Base-by-base conservation (phyloP, 1,139 yeast species). In the Diutina catenulata region DNA sequence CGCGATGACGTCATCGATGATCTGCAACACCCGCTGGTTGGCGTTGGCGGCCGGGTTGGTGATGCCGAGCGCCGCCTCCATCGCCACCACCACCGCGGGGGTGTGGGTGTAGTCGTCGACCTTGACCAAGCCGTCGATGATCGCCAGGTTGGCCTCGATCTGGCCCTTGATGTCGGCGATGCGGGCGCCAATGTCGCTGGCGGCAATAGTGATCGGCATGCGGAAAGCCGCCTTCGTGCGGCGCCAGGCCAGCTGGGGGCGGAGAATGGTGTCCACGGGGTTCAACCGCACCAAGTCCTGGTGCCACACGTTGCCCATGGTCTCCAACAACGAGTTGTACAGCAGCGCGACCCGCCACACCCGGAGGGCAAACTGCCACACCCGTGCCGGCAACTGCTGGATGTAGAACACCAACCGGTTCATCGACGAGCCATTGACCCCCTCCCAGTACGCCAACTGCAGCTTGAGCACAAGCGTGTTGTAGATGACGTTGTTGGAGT, bases 391-490 rank as follows among this genome's bases (percentile, higher is more conserved):
- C 4, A 21, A 10, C 11, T 24, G 20, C 10, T 31, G 35, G 7
- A 31, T 13, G 14, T 18, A 31, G 13, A 21, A 31, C 4, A 21
- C 3, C 7, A 31, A 11, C 19, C 13, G 20, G 3, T 16, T 13
- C 11, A 20, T n/a, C 2, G 24, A 13, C 3, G 35, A 13, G 10
- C 24, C 11, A 4, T 31, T 31, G 2, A 31, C 14, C 3, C 19
- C n/a, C 21, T 31, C 35, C 35, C 35, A 31, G 13, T 31, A 31
- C 3, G 35, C 35, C 15, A 18, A 21, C 14, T 31, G 35, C 10
- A 24, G 20, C 35, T 31, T 31, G 5, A 31, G 15, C 13, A 31
- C 18, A 8, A 31, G 25, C 16, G 35, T 31, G 10, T 11, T 16
- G 10, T 31, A 31, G n/a, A 31, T 31, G 25, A 31, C 14, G 15